Evolutionary conservation across 306 rosid genomes (phyloP).

Genomic region (Casuarina equisetifolia): DNA sequence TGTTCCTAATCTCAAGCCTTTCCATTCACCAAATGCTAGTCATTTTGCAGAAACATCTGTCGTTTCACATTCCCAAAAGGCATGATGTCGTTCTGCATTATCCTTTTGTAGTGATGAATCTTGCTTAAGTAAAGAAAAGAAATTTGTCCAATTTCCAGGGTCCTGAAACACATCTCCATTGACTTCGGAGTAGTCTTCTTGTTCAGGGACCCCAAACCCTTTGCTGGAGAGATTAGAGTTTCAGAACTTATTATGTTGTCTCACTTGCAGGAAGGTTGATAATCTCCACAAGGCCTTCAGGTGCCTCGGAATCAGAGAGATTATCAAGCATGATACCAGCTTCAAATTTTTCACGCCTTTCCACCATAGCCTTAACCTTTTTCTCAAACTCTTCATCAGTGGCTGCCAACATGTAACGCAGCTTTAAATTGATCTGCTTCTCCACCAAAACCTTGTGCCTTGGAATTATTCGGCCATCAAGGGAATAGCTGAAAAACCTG

Average conservation of each 20-base stretch:
- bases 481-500: slow-evolving; percentile 95
- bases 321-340: slow-evolving; percentile 37
- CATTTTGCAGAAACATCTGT: background rate
- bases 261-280: slow-evolving; percentile 16
- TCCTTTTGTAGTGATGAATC: background rate
- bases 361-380: slow-evolving; percentile 49
- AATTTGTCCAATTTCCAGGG: too few species aligned
- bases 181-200: background rate
- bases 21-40: background rate
- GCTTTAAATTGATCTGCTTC: slow-evolving; percentile 63
- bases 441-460: slow-evolving; percentile 86
- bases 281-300: slow-evolving; percentile 13
- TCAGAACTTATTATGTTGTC: slow-evolving; percentile 10
- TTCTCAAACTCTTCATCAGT: slow-evolving; percentile 73
- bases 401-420: slow-evolving; percentile 78
- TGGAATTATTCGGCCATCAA: slow-evolving; percentile 78
- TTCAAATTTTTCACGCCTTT: slow-evolving; percentile 56
- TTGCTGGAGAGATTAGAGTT: background rate
- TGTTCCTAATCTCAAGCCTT: background rate
- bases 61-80: background rate
- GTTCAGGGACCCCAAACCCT: background rate
- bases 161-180: background rate
- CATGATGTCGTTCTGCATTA: background rate
- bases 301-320: slow-evolving; percentile 16
- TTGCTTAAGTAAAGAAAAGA: too few species aligned